phyloP scores from a whole-genome alignment of 306 rosid genomes.

The Citrullus mucosospermus region DNA sequence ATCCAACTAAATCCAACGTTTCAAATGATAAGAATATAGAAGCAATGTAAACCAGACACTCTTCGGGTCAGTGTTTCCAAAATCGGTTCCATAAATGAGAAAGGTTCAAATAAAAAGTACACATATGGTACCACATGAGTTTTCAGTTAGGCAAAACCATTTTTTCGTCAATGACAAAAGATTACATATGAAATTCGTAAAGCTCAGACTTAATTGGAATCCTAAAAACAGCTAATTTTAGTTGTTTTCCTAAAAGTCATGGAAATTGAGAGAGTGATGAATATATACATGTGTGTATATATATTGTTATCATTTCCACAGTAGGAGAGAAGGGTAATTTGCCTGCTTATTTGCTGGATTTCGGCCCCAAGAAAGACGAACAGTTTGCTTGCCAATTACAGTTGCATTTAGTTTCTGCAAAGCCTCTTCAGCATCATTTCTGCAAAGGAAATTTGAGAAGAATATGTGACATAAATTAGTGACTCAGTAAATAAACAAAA shows the following conservation, averaged over 20 bases:
- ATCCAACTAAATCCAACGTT: not conserved
- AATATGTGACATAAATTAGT: not conserved
- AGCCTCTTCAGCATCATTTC: slow-evolving; percentile 94
- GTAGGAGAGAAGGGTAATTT: slow-evolving; percentile 3
- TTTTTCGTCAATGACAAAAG: not conserved
- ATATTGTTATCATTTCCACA: not conserved
- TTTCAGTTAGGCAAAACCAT: not conserved
- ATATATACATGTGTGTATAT: no score
- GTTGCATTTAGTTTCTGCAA: slow-evolving; percentile 79
- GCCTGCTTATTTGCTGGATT: slow-evolving; percentile 99
- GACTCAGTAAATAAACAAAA: not conserved
- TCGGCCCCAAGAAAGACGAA: slow-evolving; percentile 99
- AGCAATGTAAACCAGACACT: not conserved
- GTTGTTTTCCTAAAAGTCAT: not conserved
- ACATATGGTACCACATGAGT: not conserved
- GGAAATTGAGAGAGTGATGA: not conserved
- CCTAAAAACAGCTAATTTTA: not conserved
- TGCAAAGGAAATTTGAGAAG: slow-evolving; percentile 24
- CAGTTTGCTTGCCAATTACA: slow-evolving; percentile 76
- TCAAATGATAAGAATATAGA: not conserved
- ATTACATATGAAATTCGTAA: not conserved
- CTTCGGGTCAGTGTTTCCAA: not conserved
- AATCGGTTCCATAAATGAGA: not conserved
- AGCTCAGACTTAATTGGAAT: not conserved
- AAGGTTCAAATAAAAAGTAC: not conserved